These are phyloP conservation scores for Penicillium verhagenii DNA, from an alignment of 495 filamentous ascomycete genomes.

Conservation along the genomic window DNA sequence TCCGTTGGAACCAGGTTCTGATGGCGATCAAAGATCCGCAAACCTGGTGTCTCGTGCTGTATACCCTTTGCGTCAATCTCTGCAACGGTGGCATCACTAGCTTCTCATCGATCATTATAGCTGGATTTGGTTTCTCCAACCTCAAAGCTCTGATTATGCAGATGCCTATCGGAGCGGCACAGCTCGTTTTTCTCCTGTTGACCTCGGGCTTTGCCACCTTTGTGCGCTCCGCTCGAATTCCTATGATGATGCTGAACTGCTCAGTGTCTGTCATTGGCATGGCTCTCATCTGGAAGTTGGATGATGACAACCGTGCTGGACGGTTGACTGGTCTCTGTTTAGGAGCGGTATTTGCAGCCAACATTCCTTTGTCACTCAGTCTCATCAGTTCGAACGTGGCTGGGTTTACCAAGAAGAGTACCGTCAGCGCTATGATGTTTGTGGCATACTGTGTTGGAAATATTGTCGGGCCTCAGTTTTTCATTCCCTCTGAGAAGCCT, in stretches of 20 bases:
- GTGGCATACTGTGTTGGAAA: constrained; percentile 40
- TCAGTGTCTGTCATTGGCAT: constrained; percentile 50
- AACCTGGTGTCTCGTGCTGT: constrained; percentile 45
- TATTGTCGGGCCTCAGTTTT: constrained; percentile 40
- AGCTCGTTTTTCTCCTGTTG: constrained; percentile 36
- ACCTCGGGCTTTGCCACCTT: constrained; percentile 31
- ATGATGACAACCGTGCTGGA: constrained; percentile 46
- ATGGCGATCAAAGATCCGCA: constrained; percentile 53
- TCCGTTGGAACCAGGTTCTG: constrained; percentile 55
- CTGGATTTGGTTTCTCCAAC: constrained; percentile 40
- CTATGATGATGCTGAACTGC: constrained; percentile 35
- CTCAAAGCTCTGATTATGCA: constrained; percentile 37
- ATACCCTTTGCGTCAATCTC: constrained; percentile 40
- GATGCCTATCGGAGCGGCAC: constrained; percentile 36
- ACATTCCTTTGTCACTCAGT: constrained; percentile 55
- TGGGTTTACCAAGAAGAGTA: constrained; percentile 64
- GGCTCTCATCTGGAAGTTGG: constrained; percentile 57
- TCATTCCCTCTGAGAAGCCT: constrained; percentile 33
- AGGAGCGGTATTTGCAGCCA: constrained; percentile 48
- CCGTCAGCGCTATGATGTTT: constrained; percentile 40
- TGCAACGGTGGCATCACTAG: constrained; percentile 47
- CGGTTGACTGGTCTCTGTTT: constrained; percentile 57
- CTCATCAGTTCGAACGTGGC: constrained; percentile 60
- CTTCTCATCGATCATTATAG: constrained; percentile 42
- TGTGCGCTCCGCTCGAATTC: constrained; percentile 25